Base-by-base conservation (phyloP, 23 red algal genomes). In the Gracilaria vermiculophylla region DNA sequence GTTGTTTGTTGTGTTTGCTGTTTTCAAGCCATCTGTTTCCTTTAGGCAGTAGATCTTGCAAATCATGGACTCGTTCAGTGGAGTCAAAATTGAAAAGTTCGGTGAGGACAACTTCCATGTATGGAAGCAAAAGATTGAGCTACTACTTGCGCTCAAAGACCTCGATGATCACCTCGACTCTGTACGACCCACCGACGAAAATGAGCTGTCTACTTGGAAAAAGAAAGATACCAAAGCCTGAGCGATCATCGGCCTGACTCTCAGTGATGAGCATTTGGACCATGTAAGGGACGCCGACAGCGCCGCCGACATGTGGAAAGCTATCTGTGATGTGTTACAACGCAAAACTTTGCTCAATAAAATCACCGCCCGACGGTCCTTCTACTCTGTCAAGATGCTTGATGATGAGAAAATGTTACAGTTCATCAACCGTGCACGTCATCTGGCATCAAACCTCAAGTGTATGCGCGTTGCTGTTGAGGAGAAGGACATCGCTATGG, bases 111-210 rank as follows among this genome's bases (percentile, higher is more conserved):
- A 79, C 42, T 79, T 79, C 44, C 75, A 79, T 23, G 75, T 79
- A 73, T 79, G 75, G 75, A 79, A 79, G 42, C 75, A 79, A 27
- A 79, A 79, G 44, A 42, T 84, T 39, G 39, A 84, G 58, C 28
- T 84, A 29, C 58, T 84, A 6, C 62, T 84, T 33, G 80, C 80
- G 14, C 58, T 84, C 39, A 65, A 70, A 23, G 52, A 84, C 80
- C 62, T 84, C 35, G 57, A 84, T 73, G 80, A 73, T 28, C 56
- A 69, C 34, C 80, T 84, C 17, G 57, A 62, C 16, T 42, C 56
- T 5, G 66, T 53, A 5, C 9, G 27, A 33, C 56, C 56, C 42
- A 45, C 58, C 4, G 58, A 70, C 25, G 80, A 62, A 44, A 58
- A 64, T 23, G 53, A 43, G 80, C 23, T 84, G 58, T 65, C 80